Conservation (phyloP, 2,329 filamentous ascomycete genomes). For the Rhexocercosporidium sp. region DNA sequence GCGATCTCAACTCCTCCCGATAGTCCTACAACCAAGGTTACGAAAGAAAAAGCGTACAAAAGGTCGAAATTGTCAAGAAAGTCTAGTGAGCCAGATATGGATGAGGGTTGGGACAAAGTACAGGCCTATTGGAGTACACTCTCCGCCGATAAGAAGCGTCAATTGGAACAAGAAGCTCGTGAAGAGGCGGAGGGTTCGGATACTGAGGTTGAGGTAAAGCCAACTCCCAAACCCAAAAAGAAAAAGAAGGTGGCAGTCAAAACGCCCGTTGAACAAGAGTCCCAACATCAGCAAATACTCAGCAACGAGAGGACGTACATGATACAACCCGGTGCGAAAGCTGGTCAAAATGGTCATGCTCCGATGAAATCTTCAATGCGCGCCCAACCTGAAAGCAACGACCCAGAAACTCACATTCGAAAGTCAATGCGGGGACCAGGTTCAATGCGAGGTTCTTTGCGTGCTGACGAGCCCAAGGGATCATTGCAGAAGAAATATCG, state of each 20-base stretch:
- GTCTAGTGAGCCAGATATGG: constrained; percentile 29
- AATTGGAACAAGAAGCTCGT: constrained; percentile 57
- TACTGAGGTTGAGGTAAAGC: constrained; percentile 48
- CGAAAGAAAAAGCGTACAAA: constrained; percentile 35
- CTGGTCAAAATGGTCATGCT: constrained; percentile 36
- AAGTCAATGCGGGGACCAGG: constrained; percentile 39
- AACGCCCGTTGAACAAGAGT: not conserved
- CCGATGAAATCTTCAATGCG: constrained; percentile 56
- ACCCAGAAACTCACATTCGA: constrained; percentile 37
- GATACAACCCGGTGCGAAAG: constrained; percentile 44
- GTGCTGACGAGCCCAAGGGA: constrained; percentile 31
- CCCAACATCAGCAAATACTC: constrained; percentile 39
- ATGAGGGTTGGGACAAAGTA: constrained; percentile 63
- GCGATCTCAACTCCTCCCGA: constrained; percentile 36
- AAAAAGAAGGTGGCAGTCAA: constrained; percentile 33
- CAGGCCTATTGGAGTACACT: constrained; percentile 74
- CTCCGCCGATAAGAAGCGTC: constrained; percentile 64
- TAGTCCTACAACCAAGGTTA: constrained; percentile 34
- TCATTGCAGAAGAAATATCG: constrained; percentile 45
- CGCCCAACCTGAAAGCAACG: constrained; percentile 37
- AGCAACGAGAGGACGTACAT: constrained; percentile 45
- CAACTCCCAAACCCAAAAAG: constrained; percentile 36
- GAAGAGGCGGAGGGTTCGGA: constrained; percentile 53
- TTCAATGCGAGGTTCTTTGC: constrained; percentile 32
- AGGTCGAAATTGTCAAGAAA: constrained; percentile 30